These are phyloP conservation scores for Mucor irregularis DNA, from an alignment of 371 early-diverging fungal species.

Conservation along the genomic window DNA sequence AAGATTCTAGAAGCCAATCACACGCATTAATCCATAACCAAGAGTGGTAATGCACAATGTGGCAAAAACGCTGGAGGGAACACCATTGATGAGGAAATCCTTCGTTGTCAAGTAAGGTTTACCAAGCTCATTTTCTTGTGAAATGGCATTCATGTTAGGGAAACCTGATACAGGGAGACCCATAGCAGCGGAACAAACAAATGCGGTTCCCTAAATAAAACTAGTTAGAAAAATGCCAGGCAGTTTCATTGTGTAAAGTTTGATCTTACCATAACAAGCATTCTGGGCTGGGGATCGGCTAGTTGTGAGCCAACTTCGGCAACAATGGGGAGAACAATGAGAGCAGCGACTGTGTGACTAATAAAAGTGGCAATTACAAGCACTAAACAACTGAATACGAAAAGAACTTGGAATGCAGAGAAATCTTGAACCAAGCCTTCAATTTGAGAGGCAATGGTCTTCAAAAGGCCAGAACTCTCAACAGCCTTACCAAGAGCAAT, in stretches of 20 bases:
- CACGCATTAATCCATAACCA: constrained; percentile 58
- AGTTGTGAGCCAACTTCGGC: constrained; percentile 72
- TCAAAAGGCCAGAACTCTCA: constrained; percentile 72
- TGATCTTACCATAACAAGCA: constrained; percentile 83
- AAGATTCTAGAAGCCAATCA: constrained; percentile 44
- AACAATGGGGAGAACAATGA: constrained; percentile 84
- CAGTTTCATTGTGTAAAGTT: neutral
- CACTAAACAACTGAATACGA: constrained; percentile 69
- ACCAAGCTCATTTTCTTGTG: constrained; percentile 75
- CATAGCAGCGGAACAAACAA: constrained; percentile 85
- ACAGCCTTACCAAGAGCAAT: constrained; percentile 83
- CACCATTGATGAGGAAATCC: constrained; percentile 73
- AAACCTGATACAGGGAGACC: constrained; percentile 79
- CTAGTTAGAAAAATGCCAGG: neutral
- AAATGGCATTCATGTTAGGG: constrained; percentile 86
- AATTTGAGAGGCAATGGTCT: constrained; percentile 74
- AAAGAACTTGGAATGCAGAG: constrained; percentile 67
- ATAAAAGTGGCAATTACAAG: constrained; percentile 90
- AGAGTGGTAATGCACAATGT: constrained; percentile 58
- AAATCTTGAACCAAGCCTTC: constrained; percentile 63
- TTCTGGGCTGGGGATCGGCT: constrained; percentile 83
- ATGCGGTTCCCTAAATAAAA: constrained; percentile 56
- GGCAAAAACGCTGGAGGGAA: constrained; percentile 62
- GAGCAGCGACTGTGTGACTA: constrained; percentile 91
- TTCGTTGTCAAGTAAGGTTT: constrained; percentile 65